Conservation (phyloP, 371 early-diverging fungal species). For the Pancytospora philotis region DNA sequence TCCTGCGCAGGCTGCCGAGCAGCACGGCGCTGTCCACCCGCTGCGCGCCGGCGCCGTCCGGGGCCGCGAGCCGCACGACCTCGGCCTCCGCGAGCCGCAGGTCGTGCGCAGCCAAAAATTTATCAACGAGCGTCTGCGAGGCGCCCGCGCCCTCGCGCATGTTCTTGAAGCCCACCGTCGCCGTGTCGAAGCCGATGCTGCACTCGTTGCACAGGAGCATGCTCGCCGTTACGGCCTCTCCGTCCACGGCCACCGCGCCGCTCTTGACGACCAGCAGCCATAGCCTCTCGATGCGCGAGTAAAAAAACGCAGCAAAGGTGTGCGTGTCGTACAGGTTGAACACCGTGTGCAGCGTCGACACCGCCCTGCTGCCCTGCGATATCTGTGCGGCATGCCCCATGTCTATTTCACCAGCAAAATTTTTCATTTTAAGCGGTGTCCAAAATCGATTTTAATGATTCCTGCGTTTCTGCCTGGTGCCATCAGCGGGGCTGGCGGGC, state of each 20-base stretch:
- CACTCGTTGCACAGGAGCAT: background rate
- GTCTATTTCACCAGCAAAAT: too few relatives aligned
- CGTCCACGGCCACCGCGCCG: background rate
- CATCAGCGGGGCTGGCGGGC: too few relatives aligned
- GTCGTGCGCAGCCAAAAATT: background rate
- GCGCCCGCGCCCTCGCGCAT: background rate
- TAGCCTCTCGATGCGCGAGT: background rate
- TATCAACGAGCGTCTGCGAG: background rate
- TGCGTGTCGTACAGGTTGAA: background rate
- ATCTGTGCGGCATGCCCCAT: too few relatives aligned
- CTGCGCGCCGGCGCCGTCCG: too few relatives aligned
- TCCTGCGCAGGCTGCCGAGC: background rate
- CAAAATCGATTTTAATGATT: too few relatives aligned
- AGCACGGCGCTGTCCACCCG: background rate
- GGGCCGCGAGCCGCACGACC: background rate
- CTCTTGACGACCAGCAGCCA: background rate
- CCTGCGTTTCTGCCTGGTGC: too few relatives aligned
- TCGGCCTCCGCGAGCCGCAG: background rate
- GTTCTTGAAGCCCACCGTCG: background rate
- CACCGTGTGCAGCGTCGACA: background rate
- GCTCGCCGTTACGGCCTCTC: background rate
- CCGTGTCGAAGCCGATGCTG: background rate
- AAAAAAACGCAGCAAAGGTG: conserved; percentile 1
- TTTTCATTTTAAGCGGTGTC: too few relatives aligned
- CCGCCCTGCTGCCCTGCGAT: background rate